Conservation (phyloP, 2,329 filamentous ascomycete species). For the Botrytis paeoniae region DNA sequence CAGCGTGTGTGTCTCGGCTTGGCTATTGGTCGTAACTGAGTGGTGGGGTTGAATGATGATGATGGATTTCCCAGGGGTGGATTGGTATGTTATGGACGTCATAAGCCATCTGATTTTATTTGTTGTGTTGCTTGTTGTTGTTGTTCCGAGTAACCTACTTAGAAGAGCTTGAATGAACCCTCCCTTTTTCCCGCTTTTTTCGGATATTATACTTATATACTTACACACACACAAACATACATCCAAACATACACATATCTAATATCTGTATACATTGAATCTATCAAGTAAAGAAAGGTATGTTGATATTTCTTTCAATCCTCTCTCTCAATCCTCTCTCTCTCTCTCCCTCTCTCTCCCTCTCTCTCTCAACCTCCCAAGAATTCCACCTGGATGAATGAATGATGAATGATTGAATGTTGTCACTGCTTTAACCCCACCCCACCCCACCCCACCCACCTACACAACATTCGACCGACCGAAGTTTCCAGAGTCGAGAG, state of each 20-base stretch:
- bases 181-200: background rate
- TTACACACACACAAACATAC: background rate
- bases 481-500: background rate
- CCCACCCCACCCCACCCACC: background rate
- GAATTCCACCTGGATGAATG: background rate
- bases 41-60: too few relatives aligned
- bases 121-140: too few relatives aligned
- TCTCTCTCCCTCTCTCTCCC: too few relatives aligned
- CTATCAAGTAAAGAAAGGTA: background rate
- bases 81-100: too few relatives aligned
- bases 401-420: background rate
- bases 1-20: background rate
- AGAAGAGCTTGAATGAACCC: background rate
- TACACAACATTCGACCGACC: background rate
- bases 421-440: background rate
- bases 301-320: background rate
- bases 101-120: background rate
- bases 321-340: background rate
- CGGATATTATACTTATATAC: too few relatives aligned
- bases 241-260: background rate
- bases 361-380: background rate
- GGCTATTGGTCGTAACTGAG: background rate
- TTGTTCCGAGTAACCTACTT: background rate
- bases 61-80: too few relatives aligned
- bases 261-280: background rate